Conservation (phyloP, 1,284 basidiomycete genomes). For the Filobasidium uniguttulatum region DNA sequence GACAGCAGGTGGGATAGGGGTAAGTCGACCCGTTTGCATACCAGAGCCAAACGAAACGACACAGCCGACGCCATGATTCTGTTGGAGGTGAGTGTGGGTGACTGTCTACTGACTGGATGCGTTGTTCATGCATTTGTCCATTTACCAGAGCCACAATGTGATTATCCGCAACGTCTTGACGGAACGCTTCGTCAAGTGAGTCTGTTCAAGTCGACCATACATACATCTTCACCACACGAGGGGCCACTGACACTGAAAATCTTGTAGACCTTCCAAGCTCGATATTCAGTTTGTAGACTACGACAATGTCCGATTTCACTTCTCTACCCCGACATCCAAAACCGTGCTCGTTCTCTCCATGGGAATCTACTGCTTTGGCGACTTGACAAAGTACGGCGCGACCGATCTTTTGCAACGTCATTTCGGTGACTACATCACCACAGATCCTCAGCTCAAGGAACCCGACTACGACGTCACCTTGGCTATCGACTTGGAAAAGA, state of each 20-base stretch:
- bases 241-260: not conserved
- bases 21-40: too few relatives aligned
- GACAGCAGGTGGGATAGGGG: too few relatives aligned
- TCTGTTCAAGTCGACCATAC: too few relatives aligned
- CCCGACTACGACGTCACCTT: slow-evolving; percentile 82
- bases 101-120: slow-evolving; percentile 12
- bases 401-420: slow-evolving; percentile 65
- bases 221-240: slow-evolving; percentile 2
- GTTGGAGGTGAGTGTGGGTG: slow-evolving; percentile 45
- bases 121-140: slow-evolving; percentile 5
- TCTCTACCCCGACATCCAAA: slow-evolving; percentile 75
- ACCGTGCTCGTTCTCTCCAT: slow-evolving; percentile 73
- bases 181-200: slow-evolving; percentile 80
- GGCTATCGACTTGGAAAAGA: slow-evolving; percentile 69
- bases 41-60: too few relatives aligned
- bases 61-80: slow-evolving; percentile 47
- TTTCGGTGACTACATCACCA: slow-evolving; percentile 53
- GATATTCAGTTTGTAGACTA: slow-evolving; percentile 97
- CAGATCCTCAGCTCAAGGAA: slow-evolving; percentile 42
- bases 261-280: slow-evolving; percentile 61
- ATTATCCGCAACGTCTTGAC: slow-evolving; percentile 82
- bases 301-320: slow-evolving; percentile 87
- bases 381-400: slow-evolving; percentile 79
- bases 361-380: slow-evolving; percentile 93
- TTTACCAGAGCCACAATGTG: slow-evolving; percentile 62